These are phyloP conservation scores for Protomyces arabidopsidicola DNA, from an alignment of 1,139 yeast genomes.

Conservation along the genomic window DNA sequence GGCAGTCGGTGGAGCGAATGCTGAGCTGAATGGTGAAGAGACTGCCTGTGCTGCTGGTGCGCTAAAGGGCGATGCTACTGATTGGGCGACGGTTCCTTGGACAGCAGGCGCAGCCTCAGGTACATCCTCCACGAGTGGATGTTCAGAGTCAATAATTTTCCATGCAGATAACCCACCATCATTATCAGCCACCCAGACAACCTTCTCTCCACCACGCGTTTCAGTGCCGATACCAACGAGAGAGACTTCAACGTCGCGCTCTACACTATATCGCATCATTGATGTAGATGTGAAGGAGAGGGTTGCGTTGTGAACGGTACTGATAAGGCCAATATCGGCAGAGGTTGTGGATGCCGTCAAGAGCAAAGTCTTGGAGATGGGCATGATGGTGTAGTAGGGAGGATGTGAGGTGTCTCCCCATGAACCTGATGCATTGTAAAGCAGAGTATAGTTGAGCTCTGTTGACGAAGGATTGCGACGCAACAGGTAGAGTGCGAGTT, in stretches of 20 bases:
- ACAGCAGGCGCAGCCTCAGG: not conserved
- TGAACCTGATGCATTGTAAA: constrained; percentile 8
- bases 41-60: not conserved
- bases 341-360: constrained; percentile 9
- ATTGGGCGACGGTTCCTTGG: not conserved
- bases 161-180: constrained; percentile 17
- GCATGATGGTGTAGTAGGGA: not conserved
- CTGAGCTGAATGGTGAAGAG: not conserved
- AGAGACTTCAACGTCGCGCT: constrained; percentile 13
- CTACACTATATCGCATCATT: constrained; percentile 1
- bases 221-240: constrained; percentile 5
- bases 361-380: constrained; percentile 8
- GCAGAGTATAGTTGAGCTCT: constrained; percentile 1
- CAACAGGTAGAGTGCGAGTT: constrained; percentile 9
- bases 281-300: constrained; percentile 2
- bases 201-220: not conserved
- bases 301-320: constrained; percentile 2
- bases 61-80: not conserved
- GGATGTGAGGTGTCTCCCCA: constrained; percentile 23
- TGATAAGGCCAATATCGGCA: constrained; percentile 15
- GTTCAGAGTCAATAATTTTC: constrained; percentile 2
- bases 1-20: too few species aligned
- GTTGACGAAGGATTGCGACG: not conserved
- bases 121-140: not conserved
- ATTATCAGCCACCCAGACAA: constrained; percentile 10